These are phyloP conservation scores for Clonostachys sp. DNA, from an alignment of 2,329 filamentous ascomycete genomes.

Conservation along the genomic window DNA sequence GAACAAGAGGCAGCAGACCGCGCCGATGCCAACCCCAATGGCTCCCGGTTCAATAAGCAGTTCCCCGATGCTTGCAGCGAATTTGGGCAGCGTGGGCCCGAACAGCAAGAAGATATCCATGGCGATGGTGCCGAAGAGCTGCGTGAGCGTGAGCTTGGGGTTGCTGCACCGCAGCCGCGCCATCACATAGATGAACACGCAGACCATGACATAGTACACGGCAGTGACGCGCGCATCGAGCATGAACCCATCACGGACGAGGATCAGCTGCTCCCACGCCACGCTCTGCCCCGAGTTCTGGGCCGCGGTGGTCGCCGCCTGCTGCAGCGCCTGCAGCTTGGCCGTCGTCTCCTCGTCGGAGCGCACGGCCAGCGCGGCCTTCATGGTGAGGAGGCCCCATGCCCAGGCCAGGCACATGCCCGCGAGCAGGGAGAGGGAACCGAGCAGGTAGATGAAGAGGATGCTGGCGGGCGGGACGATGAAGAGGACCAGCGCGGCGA, in stretches of 20 bases:
- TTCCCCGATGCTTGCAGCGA: conserved; percentile 28
- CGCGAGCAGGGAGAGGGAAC: conserved; percentile 31
- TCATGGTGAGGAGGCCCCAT: conserved; percentile 44
- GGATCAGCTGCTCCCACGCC: conserved; percentile 19
- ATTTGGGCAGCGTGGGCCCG: conserved; percentile 33
- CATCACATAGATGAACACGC: conserved; percentile 35
- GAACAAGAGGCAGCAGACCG: conserved; percentile 35
- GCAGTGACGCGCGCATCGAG: conserved; percentile 38
- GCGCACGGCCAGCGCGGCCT: conserved; percentile 36
- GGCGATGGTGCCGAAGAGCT: conserved; percentile 42
- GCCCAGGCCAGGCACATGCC: conserved; percentile 43
- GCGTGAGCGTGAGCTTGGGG: conserved; percentile 35
- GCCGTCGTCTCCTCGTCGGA: conserved; percentile 28
- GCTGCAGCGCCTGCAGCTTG: conserved; percentile 22
- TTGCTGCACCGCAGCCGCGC: conserved; percentile 37
- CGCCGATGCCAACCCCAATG: conserved; percentile 36
- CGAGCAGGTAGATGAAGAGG: conserved; percentile 37
- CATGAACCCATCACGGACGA: conserved; percentile 39
- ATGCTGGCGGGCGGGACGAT: conserved; percentile 40
- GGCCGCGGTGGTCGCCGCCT: conserved; percentile 21
- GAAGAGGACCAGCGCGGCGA: conserved; percentile 32
- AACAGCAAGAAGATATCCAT: conserved; percentile 37
- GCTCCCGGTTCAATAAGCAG: conserved; percentile 37
- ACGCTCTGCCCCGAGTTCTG: conserved; percentile 3
- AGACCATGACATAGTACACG: conserved; percentile 28